Conservation (phyloP, 306 rosid species). For the Luffa aegyptiaca region DNA sequence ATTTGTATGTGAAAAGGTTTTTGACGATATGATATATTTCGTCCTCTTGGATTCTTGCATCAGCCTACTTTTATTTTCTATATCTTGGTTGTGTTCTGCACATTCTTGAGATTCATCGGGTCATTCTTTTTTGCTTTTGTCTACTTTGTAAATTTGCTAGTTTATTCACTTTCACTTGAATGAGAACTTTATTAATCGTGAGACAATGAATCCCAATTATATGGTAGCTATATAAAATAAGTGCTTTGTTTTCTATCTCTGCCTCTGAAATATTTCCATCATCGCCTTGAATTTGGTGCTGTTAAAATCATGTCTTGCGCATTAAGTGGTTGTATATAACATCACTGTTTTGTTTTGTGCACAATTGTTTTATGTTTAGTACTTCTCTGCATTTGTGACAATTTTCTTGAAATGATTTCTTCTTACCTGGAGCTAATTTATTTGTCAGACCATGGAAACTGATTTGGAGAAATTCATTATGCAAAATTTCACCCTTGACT, state of each 20-base stretch:
- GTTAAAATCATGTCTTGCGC: neutral
- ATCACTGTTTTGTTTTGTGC: neutral
- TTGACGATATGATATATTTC: neutral
- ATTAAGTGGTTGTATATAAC: neutral
- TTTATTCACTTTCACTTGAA: neutral
- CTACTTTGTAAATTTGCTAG: neutral
- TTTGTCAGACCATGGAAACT: neutral
- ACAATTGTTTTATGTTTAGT: neutral
- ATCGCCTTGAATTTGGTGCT: neutral
- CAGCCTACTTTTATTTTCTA: neutral
- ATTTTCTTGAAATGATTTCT: neutral
- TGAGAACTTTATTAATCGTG: neutral
- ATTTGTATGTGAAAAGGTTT: neutral
- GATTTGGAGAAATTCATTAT: conserved; percentile 3
- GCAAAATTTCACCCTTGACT: conserved; percentile 38
- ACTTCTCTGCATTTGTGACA: neutral
- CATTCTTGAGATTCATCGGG: neutral
- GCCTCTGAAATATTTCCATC: neutral
- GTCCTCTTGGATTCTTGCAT: neutral
- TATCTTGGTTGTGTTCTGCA: neutral
- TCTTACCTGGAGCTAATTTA: neutral
- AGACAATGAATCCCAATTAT: neutral
- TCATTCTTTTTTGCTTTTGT: neutral
- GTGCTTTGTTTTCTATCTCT: neutral
- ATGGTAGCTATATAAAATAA: neutral